Percentiles rank a stretch among this genome's conserved stretches.
Conservation (phyloP, 352 stramenopile species). For the Globisporangium camurandrum region DNA sequence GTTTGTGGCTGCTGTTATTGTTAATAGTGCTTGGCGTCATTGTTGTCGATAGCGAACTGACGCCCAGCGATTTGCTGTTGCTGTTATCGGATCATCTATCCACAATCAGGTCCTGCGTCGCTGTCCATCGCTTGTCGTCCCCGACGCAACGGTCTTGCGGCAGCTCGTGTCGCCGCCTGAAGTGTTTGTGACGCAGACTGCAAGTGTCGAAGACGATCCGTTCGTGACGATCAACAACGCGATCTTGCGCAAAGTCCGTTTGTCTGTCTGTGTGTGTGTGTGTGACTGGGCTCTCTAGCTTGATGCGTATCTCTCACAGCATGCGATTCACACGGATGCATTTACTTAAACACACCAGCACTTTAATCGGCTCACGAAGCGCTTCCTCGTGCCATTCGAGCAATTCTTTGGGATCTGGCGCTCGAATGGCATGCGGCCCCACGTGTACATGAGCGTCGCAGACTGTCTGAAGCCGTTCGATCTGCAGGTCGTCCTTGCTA, state of each 20-base stretch:
- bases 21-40: not conserved
- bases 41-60: not conserved
- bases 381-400: constrained; percentile 84
- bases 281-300: not conserved
- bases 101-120: constrained; percentile 62
- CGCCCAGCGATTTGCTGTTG: no score
- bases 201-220: constrained; percentile 53
- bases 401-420: constrained; percentile 84
- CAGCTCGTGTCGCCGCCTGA: constrained; percentile 56
- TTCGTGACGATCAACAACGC: constrained; percentile 82
- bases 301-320: not conserved
- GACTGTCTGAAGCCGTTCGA: constrained; percentile 77
- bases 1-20: no score
- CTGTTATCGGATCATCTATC: no score
- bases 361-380: constrained; percentile 78
- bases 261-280: not conserved
- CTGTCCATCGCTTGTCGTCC: constrained; percentile 41
- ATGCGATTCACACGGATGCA: not conserved
- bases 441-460: constrained; percentile 60
- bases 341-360: no score
- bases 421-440: constrained; percentile 36
- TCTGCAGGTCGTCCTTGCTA: constrained; percentile 18
- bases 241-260: constrained; percentile 56
- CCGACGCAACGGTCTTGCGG: constrained; percentile 50
- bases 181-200: constrained; percentile 34